Evolutionary conservation across 2,329 filamentous ascomycete genomes (phyloP).

Genomic region (Exophiala bonariae): DNA sequence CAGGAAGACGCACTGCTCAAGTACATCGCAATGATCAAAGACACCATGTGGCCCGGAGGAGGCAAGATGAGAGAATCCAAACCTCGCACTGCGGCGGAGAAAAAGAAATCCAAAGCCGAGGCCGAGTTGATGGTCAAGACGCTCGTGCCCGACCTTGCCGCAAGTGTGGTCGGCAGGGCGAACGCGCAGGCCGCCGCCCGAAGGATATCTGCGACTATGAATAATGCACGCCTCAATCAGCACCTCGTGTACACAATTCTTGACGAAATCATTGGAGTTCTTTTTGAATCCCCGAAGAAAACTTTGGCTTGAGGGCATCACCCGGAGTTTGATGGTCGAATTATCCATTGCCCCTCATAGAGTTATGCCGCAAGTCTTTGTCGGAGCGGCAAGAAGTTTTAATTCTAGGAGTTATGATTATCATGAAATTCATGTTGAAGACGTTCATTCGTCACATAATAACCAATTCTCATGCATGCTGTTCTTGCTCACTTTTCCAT

Average conservation of each 20-base stretch:
- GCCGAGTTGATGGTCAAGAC: slow-evolving; percentile 87
- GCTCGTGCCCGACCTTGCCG: slow-evolving; percentile 84
- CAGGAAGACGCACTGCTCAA: slow-evolving; percentile 76
- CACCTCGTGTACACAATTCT: slow-evolving; percentile 71
- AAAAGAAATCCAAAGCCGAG: slow-evolving; percentile 77
- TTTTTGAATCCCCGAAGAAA: slow-evolving; percentile 51
- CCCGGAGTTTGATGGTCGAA: too few species aligned
- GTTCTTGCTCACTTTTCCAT: too few species aligned
- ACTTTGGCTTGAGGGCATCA: neutral
- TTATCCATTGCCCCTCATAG: too few species aligned
- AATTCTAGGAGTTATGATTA: too few species aligned
- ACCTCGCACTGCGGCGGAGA: slow-evolving; percentile 69
- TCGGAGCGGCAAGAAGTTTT: too few species aligned
- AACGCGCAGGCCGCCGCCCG: slow-evolving; percentile 91
- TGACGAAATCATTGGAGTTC: slow-evolving; percentile 66
- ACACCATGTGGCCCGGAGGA: slow-evolving; percentile 72
- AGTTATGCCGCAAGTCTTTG: too few species aligned
- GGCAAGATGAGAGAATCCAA: slow-evolving; percentile 48
- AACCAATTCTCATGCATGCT: too few species aligned
- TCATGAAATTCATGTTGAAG: too few species aligned
- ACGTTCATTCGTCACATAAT: too few species aligned
- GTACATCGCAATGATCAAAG: slow-evolving; percentile 72
- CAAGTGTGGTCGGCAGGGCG: slow-evolving; percentile 85
- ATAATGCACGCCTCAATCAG: slow-evolving; percentile 82
- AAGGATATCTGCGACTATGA: slow-evolving; percentile 85